phyloP scores from a whole-genome alignment of 148 eudicot species.

The Rhododendron mucronatum region DNA sequence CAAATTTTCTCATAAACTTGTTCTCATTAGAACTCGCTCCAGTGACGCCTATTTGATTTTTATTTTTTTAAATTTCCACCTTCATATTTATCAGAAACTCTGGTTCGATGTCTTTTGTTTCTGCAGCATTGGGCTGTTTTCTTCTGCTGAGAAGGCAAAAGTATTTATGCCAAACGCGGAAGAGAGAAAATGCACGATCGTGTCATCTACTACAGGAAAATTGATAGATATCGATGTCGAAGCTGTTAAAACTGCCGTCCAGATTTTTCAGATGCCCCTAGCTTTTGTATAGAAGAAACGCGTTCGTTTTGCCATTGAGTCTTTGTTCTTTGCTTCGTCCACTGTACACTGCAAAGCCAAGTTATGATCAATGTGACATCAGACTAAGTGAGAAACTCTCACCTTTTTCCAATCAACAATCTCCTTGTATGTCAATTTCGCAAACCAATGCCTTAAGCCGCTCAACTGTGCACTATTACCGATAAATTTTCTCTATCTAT shows the following conservation, averaged over 20 bases:
- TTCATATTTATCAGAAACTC: not conserved
- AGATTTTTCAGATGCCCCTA: constrained; percentile 41
- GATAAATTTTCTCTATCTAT: too few relatives aligned
- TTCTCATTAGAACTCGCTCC: too few relatives aligned
- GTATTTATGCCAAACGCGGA: constrained; percentile 60
- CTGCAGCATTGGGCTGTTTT: constrained; percentile 75
- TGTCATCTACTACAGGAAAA: constrained; percentile 69
- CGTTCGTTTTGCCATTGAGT: not conserved
- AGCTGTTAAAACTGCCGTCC: constrained; percentile 51
- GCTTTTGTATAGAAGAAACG: constrained; percentile 17
- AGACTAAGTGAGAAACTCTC: not conserved
- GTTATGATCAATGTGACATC: not conserved
- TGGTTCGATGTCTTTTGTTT: not conserved
- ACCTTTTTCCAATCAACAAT: not conserved
- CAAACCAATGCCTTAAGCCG: too few relatives aligned
- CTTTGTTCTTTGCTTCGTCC: not conserved
- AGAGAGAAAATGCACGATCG: constrained; percentile 52
- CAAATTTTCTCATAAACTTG: not conserved
- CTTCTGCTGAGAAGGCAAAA: constrained; percentile 65
- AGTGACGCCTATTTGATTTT: not conserved
- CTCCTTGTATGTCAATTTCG: too few relatives aligned
- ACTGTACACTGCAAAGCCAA: not conserved
- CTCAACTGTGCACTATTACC: too few relatives aligned
- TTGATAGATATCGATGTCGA: constrained; percentile 60
- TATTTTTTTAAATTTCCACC: not conserved